Evolutionary conservation across 306 rosid genomes (phyloP).

Genomic region (Lupinus albus): DNA sequence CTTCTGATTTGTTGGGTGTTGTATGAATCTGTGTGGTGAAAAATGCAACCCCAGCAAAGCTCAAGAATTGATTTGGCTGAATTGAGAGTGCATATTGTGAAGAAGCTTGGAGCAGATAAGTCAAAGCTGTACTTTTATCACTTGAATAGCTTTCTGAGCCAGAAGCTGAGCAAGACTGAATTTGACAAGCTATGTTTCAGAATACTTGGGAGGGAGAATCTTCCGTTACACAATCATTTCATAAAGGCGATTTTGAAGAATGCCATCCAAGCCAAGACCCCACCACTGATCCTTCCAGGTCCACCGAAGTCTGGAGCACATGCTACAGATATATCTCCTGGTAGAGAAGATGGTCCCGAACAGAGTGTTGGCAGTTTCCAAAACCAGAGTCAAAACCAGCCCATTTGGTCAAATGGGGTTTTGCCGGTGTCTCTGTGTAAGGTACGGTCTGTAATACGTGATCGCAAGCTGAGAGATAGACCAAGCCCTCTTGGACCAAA

Average conservation of each 20-base stretch:
- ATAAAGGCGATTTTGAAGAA: slow-evolving; percentile 84
- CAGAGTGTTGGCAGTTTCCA: slow-evolving; percentile 55
- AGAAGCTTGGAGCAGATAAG: slow-evolving; percentile 81
- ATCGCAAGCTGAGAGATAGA: slow-evolving; percentile 82
- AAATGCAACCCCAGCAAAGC: slow-evolving; percentile 92
- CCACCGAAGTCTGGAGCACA: slow-evolving; percentile 57
- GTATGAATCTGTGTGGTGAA: slow-evolving; percentile 75
- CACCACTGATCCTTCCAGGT: slow-evolving; percentile 63
- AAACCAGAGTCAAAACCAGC: slow-evolving; percentile 63
- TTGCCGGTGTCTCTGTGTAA: slow-evolving; percentile 72
- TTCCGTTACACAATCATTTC: slow-evolving; percentile 82
- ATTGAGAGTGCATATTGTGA: slow-evolving; percentile 72
- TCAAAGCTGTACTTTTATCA: slow-evolving; percentile 71
- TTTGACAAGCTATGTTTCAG: slow-evolving; percentile 74
- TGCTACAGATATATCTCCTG: slow-evolving; percentile 60
- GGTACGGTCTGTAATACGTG: slow-evolving; percentile 69
- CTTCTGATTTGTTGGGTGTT: slow-evolving; percentile 58
- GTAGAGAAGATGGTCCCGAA: slow-evolving; percentile 80
- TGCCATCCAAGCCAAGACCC: slow-evolving; percentile 86
- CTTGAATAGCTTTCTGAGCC: slow-evolving; percentile 78
- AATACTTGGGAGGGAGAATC: slow-evolving; percentile 80
- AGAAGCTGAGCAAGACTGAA: slow-evolving; percentile 83
- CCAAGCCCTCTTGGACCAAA: slow-evolving; percentile 97
- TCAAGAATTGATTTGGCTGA: slow-evolving; percentile 94
- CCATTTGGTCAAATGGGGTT: slow-evolving; percentile 85